Percentiles rank a stretch among this genome's conserved stretches.
Conservation (phyloP, 495 filamentous ascomycete species). For the Podospora pseudopauciseta region DNA sequence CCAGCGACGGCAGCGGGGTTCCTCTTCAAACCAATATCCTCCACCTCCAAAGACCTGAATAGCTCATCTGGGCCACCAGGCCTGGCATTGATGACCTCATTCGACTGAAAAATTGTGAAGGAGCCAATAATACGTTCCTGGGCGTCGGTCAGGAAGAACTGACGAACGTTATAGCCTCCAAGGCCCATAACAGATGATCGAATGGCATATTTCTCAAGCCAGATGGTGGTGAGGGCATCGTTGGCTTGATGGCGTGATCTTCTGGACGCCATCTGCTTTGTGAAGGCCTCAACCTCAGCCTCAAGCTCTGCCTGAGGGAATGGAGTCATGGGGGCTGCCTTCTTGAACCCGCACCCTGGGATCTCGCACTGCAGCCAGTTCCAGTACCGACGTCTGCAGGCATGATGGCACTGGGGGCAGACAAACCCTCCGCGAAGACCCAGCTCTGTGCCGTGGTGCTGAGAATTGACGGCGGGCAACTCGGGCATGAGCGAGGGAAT, state of each 20-base stretch:
- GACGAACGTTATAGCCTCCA: slow-evolving; percentile 26
- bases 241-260: not conserved
- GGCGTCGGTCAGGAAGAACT: slow-evolving; percentile 37
- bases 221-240: slow-evolving; percentile 8
- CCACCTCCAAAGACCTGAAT: slow-evolving; percentile 56
- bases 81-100: slow-evolving; percentile 44
- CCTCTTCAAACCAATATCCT: slow-evolving; percentile 57
- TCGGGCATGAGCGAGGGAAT: slow-evolving; percentile 36
- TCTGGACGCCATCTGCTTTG: not conserved
- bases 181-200: slow-evolving; percentile 15
- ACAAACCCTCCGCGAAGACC: slow-evolving; percentile 56
- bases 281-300: slow-evolving; percentile 15
- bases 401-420: slow-evolving; percentile 65
- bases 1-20: slow-evolving; percentile 39
- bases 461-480: slow-evolving; percentile 14
- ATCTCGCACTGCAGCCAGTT: slow-evolving; percentile 60
- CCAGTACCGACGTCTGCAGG: slow-evolving; percentile 62
- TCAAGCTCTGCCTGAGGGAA: slow-evolving; percentile 23
- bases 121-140: slow-evolving; percentile 43
- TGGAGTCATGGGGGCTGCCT: slow-evolving; percentile 36
- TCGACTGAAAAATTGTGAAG: slow-evolving; percentile 61
- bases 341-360: slow-evolving; percentile 46
- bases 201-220: slow-evolving; percentile 5
- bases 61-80: slow-evolving; percentile 59
- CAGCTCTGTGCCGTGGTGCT: slow-evolving; percentile 35